Evolutionary conservation across 106 monocot species (phyloP).

Genomic region (Alisma plantagoaquatica): DNA sequence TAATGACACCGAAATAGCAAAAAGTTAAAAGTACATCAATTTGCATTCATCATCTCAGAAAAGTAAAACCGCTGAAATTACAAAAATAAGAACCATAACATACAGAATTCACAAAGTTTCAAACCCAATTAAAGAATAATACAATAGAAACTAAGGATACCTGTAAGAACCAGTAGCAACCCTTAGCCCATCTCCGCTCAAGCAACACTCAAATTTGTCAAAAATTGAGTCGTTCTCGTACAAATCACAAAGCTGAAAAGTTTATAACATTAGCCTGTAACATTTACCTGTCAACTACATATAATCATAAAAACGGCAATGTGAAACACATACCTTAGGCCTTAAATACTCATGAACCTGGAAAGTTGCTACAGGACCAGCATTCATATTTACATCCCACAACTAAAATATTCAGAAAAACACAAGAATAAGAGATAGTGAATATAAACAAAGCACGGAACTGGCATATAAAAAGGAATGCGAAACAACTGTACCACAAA

Average conservation of each 20-base stretch:
- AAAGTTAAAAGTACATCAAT: conserved; percentile 5
- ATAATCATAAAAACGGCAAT: too few species aligned
- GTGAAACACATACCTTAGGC: conserved; percentile 55
- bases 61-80: neutral
- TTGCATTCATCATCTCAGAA: conserved; percentile 6
- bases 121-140: neutral
- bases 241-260: conserved; percentile 76
- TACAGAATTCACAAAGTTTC: neutral
- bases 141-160: conserved; percentile 18
- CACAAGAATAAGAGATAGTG: too few species aligned
- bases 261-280: neutral
- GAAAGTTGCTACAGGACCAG: conserved; percentile 80
- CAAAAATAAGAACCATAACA: neutral
- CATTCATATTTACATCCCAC: conserved; percentile 92
- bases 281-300: neutral
- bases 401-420: conserved; percentile 30
- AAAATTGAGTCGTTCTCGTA: conserved; percentile 97
- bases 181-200: conserved; percentile 79
- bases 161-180: conserved; percentile 92
- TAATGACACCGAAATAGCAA: conserved; percentile 15
- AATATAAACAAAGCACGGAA: too few species aligned
- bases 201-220: conserved; percentile 94
- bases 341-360: conserved; percentile 85
- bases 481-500: too few species aligned
- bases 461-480: too few species aligned